phyloP scores from a whole-genome alignment of 106 monocot species.

The Xerophyta viscosa region DNA sequence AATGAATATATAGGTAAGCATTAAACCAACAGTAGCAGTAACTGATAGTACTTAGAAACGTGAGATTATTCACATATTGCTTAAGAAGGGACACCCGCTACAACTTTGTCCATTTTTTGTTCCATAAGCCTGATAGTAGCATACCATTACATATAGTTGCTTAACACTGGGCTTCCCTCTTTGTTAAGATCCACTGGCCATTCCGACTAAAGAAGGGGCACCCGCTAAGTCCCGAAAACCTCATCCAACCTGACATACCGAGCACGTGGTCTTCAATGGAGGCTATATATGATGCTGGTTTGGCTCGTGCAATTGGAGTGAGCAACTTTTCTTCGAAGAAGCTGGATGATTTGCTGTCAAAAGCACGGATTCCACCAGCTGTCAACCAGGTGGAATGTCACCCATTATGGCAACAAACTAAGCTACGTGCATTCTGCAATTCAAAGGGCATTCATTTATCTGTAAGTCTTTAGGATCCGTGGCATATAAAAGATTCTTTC shows the following conservation, averaged over 20 bases:
- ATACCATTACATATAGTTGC: too few relatives aligned
- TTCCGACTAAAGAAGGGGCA: constrained; percentile 46
- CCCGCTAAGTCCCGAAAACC: constrained; percentile 29
- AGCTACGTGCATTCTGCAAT: constrained; percentile 55
- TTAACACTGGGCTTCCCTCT: background rate
- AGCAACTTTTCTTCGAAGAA: constrained; percentile 86
- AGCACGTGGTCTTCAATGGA: constrained; percentile 82
- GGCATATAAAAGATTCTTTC: too few relatives aligned
- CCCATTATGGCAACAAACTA: constrained; percentile 64
- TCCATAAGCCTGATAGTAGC: too few relatives aligned
- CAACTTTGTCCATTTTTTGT: too few relatives aligned
- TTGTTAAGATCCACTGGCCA: constrained; percentile 65
- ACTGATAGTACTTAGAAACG: too few relatives aligned
- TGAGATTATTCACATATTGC: too few relatives aligned
- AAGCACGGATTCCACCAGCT: constrained; percentile 62
- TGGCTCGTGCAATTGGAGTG: constrained; percentile 81
- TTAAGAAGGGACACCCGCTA: too few relatives aligned
- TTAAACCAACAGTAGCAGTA: too few relatives aligned
- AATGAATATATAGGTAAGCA: too few relatives aligned
- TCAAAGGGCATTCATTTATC: constrained; percentile 63
- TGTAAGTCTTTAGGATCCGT: constrained; percentile 20
- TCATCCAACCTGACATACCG: constrained; percentile 50
- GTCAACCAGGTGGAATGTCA: constrained; percentile 90
- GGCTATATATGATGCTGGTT: constrained; percentile 47
- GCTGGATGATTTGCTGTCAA: constrained; percentile 45